Evolutionary conservation across 768 basidiomycete species (phyloP), one percentile per base, ranked within the genome.

Genomic region (Rhodotorula graminis): DNA sequence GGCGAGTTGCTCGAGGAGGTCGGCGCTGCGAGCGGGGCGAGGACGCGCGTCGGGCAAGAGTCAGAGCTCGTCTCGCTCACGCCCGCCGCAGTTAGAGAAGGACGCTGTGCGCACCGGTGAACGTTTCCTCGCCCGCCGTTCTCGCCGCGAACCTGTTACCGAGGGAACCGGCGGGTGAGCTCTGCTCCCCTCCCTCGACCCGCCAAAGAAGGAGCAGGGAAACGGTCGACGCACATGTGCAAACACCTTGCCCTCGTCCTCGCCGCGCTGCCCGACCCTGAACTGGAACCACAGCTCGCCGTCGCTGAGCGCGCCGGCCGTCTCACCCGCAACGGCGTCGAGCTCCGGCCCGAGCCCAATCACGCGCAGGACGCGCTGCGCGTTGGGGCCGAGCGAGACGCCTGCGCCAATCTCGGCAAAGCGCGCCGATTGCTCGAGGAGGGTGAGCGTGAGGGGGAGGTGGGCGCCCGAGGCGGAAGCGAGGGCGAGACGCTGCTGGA

Each of bases 1-100:
- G 40, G 71, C 62, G 10, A 76, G 59, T 16, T 65, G 57, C 44
- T 76, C 64, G 27, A 76, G 60, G 29, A 76, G 67, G 61, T 76
- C 75, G 49, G 75, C 75, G 44, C 73, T 73, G 55, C 47, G 47
- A 21, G 8, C 37, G 37, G 21, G 27, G 14, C n/a, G 42, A n/a
- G n/a, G n/a, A n/a, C n/a, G n/a, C n/a, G n/a, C n/a, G n/a, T 2
- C 10, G 29, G 2, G 3, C 9, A 6, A 44, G 42, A 19, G 25
- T 52, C 50, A 59, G 37, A 0, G 27, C 16, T 4, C 23, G 47
- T 14, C 10, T 5, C n/a, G n/a, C n/a, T n/a, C n/a, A n/a, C n/a
- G n/a, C n/a, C n/a, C n/a, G n/a, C n/a, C n/a, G n/a, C n/a, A n/a
- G n/a, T n/a, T n/a, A n/a, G 33, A 9, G 44, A 70, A 8, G 31